phyloP scores from a whole-genome alignment of 495 filamentous ascomycete genomes.

The Penicillium paradoxum region DNA sequence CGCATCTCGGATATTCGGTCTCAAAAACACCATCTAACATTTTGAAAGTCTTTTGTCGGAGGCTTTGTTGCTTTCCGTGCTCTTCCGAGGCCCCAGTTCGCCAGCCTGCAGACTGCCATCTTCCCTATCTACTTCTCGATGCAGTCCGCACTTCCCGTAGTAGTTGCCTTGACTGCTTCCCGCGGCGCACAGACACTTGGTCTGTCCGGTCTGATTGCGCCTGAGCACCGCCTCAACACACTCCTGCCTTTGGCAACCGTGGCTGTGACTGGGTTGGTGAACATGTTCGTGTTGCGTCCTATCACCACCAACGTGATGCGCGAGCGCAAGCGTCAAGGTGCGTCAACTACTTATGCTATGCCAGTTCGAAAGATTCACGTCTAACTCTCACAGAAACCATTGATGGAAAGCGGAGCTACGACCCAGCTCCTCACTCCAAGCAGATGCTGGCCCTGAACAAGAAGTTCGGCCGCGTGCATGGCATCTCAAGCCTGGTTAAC shows the following conservation, averaged over 20 bases:
- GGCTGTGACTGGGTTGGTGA: slow-evolving; percentile 58
- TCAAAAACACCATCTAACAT: neutral
- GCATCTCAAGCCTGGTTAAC: slow-evolving; percentile 70
- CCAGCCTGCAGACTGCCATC: slow-evolving; percentile 66
- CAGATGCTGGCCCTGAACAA: slow-evolving; percentile 81
- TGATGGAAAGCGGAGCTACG: slow-evolving; percentile 81
- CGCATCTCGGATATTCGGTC: neutral
- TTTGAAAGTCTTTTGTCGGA: slow-evolving; percentile 65
- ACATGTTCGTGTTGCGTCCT: slow-evolving; percentile 65
- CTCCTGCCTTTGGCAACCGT: slow-evolving; percentile 62
- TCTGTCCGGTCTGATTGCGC: slow-evolving; percentile 51
- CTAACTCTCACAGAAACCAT: slow-evolving; percentile 50
- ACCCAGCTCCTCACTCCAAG: slow-evolving; percentile 65
- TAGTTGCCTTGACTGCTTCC: slow-evolving; percentile 79
- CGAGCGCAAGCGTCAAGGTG: slow-evolving; percentile 71
- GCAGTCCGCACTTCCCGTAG: slow-evolving; percentile 65
- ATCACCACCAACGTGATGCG: slow-evolving; percentile 66
- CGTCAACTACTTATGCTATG: slow-evolving; percentile 10
- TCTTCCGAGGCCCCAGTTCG: slow-evolving; percentile 76
- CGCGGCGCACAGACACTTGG: slow-evolving; percentile 37
- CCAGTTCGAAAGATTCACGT: neutral
- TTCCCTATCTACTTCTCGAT: slow-evolving; percentile 85
- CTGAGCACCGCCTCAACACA: slow-evolving; percentile 52
- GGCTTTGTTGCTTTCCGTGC: slow-evolving; percentile 68
- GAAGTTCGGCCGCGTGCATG: slow-evolving; percentile 73